These are phyloP conservation scores for Persicaria maculosa DNA, from an alignment of 148 eudicot genomes.

Conservation along the genomic window DNA sequence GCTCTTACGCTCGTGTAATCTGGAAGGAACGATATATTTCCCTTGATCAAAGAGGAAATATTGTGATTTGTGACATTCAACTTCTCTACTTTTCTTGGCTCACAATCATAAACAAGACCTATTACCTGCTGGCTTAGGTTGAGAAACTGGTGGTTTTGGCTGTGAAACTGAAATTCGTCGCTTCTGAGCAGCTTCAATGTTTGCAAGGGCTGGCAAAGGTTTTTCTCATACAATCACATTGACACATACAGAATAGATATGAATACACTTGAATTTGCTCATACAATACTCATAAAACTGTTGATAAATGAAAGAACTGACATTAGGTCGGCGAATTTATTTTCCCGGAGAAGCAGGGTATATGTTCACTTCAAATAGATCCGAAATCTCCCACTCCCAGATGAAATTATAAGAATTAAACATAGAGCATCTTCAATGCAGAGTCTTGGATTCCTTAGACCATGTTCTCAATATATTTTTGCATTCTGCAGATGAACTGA, in stretches of 20 bases:
- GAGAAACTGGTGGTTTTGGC: conserved; percentile 53
- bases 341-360: conserved; percentile 40
- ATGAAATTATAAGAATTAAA: conserved; percentile 25
- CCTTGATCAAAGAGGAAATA: not conserved
- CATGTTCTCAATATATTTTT: too few relatives aligned
- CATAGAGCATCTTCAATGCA: conserved; percentile 22
- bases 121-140: conserved; percentile 62
- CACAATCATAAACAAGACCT: not conserved
- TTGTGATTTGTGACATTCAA: too few relatives aligned
- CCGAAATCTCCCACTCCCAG: conserved; percentile 35
- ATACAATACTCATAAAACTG: conserved; percentile 37
- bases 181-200: conserved; percentile 88
- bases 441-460: too few relatives aligned
- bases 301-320: conserved; percentile 35
- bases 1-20: not conserved
- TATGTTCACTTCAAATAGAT: conserved; percentile 21
- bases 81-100: not conserved
- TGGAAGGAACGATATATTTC: not conserved
- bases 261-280: conserved; percentile 44
- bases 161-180: conserved; percentile 54
- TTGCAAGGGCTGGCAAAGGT: conserved; percentile 68
- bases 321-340: conserved; percentile 29
- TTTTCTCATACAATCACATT: too few relatives aligned
- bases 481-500: too few relatives aligned
- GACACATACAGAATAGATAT: conserved; percentile 39